phyloP scores from a whole-genome alignment of 805 yeast genomes.

The Cyberlindnera xishuangbannaensis region DNA sequence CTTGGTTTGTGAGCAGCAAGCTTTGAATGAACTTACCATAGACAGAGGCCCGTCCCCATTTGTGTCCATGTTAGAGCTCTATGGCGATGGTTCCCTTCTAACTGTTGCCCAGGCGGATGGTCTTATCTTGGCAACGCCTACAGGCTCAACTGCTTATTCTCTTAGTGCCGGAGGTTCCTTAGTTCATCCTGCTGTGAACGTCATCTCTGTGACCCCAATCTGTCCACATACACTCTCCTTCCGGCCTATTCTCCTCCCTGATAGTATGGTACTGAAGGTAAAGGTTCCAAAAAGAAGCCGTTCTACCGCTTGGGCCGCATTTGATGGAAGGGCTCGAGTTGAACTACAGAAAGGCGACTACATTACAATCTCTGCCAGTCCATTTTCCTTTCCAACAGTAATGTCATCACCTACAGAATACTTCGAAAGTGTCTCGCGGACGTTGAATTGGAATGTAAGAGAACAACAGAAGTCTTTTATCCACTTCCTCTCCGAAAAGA shows the following conservation, averaged over 20 bases:
- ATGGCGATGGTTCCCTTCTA: constrained; percentile 77
- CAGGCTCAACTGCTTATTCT: constrained; percentile 95
- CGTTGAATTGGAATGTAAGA: constrained; percentile 90
- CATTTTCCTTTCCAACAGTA: constrained; percentile 93
- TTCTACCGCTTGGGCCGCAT: constrained; percentile 94
- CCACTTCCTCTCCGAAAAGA: constrained; percentile 52
- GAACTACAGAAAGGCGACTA: constrained; percentile 81
- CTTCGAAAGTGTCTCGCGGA: constrained; percentile 77
- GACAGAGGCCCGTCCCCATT: constrained; percentile 94
- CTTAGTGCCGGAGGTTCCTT: constrained; percentile 92
- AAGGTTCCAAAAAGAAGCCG: constrained; percentile 79
- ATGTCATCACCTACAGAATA: constrained; percentile 67
- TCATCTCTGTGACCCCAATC: constrained; percentile 89
- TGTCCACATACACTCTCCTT: constrained; percentile 95
- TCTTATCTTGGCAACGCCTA: constrained; percentile 85
- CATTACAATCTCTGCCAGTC: constrained; percentile 77
- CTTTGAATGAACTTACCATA: constrained; percentile 81
- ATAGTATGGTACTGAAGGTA: constrained; percentile 79
- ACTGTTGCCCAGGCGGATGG: constrained; percentile 96
- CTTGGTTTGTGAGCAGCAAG: constrained; percentile 57
- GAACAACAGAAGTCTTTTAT: constrained; percentile 81
- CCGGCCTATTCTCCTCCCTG: constrained; percentile 88
- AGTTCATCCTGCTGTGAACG: constrained; percentile 91
- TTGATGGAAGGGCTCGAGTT: constrained; percentile 86
- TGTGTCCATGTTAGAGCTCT: constrained; percentile 82